These are phyloP conservation scores for Osmozyma mogii DNA, from an alignment of 805 yeast species.

Conservation along the genomic window DNA sequence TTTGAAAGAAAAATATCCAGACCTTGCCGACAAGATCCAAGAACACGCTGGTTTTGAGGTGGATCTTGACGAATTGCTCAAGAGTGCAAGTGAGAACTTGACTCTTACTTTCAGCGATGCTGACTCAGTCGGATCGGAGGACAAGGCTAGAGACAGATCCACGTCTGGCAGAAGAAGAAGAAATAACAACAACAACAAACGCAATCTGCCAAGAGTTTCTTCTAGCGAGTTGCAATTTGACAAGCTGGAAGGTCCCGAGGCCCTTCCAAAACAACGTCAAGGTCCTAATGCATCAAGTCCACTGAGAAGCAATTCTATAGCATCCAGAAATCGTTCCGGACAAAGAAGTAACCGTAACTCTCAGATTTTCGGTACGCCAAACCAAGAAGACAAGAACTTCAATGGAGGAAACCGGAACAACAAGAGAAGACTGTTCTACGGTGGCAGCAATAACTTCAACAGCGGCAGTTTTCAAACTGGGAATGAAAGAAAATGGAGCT, in stretches of 20 bases:
- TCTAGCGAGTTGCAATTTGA: too few relatives aligned
- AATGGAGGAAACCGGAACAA: slow-evolving; percentile 8
- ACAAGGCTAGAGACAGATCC: neutral
- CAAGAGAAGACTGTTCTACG: slow-evolving; percentile 28
- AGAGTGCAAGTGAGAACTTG: slow-evolving; percentile 25
- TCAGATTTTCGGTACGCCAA: slow-evolving; percentile 5
- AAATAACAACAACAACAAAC: neutral
- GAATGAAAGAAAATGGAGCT: too few relatives aligned
- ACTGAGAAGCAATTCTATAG: too few relatives aligned
- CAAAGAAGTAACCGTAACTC: too few relatives aligned
- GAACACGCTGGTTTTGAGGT: slow-evolving; percentile 21
- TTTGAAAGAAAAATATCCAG: slow-evolving; percentile 30
- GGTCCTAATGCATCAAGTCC: too few relatives aligned
- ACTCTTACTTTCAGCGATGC: slow-evolving; percentile 5
- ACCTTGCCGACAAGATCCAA: slow-evolving; percentile 22
- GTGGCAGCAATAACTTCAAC: slow-evolving; percentile 15
- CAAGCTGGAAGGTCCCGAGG: too few relatives aligned
- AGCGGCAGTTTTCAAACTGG: too few relatives aligned
- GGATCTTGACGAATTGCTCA: slow-evolving; percentile 27
- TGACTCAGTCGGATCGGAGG: neutral
- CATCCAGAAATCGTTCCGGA: neutral
- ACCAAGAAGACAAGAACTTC: slow-evolving; percentile 7
- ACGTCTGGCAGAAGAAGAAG: neutral
- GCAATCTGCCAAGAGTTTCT: slow-evolving; percentile 1
- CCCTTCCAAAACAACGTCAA: too few relatives aligned